A percentile compares a stretch with the other conserved stretches of the same genome.
These are phyloP conservation scores for Trypanosomatidae sp. DNA, from an alignment of 208 protist genomes.

Conservation along the genomic window DNA sequence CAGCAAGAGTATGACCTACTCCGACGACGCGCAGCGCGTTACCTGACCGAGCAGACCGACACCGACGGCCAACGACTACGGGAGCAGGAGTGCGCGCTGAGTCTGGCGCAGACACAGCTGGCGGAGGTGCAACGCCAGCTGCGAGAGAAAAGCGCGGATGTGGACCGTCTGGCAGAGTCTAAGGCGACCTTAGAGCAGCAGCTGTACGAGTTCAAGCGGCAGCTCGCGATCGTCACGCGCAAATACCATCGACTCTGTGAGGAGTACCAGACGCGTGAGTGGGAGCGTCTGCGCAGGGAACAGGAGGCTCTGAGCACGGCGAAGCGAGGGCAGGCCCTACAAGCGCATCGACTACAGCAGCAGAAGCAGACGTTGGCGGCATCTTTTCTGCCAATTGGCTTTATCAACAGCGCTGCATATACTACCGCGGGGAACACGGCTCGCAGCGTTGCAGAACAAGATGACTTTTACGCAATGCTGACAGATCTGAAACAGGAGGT, in stretches of 20 bases:
- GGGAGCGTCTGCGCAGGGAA: constrained; percentile 31
- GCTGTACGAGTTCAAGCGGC: constrained; percentile 31
- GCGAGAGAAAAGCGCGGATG: constrained; percentile 26
- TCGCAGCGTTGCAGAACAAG: neutral
- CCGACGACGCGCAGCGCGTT: constrained; percentile 37
- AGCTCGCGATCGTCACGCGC: constrained; percentile 34
- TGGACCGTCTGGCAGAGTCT: constrained; percentile 27
- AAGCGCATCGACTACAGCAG: neutral
- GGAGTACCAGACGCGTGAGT: constrained; percentile 40
- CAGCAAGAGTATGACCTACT: constrained; percentile 80
- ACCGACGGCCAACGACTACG: constrained; percentile 28
- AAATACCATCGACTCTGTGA: constrained; percentile 44
- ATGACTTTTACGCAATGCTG: constrained; percentile 40
- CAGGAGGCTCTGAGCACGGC: constrained; percentile 15
- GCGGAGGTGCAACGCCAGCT: constrained; percentile 38
- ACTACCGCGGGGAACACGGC: neutral
- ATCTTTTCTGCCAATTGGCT: neutral
- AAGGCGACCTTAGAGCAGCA: constrained; percentile 33
- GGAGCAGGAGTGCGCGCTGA: constrained; percentile 45
- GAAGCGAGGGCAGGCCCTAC: constrained; percentile 3
- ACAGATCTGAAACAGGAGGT: constrained; percentile 33
- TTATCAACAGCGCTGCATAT: neutral
- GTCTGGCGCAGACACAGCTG: constrained; percentile 33
- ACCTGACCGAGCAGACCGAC: constrained; percentile 33
- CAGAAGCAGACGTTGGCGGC: constrained; percentile 1